Conservation (phyloP, 2,329 filamentous ascomycete genomes). For the Hymenoscyphus fraxineus region DNA sequence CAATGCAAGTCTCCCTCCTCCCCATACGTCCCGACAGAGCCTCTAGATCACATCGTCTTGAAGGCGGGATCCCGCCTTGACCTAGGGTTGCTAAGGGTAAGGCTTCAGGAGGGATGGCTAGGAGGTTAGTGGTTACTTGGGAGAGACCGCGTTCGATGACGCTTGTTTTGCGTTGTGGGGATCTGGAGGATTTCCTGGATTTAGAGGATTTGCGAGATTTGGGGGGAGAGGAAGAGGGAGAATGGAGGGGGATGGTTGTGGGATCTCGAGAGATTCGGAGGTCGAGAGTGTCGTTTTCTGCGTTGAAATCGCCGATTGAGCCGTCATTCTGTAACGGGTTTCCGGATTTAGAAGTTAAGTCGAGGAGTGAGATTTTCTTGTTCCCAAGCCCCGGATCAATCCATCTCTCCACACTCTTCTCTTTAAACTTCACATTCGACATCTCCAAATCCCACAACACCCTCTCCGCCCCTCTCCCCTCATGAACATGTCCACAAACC, state of each 20-base stretch:
- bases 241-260: not conserved
- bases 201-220: not conserved
- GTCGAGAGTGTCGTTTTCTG: not conserved
- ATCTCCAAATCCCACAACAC: constrained; percentile 55
- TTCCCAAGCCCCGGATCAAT: constrained; percentile 53
- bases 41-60: constrained; percentile 40
- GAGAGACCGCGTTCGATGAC: constrained; percentile 14
- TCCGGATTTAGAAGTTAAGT: constrained; percentile 50
- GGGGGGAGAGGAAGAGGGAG: not conserved
- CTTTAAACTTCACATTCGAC: constrained; percentile 42
- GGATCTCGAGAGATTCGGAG: not conserved
- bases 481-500: constrained; percentile 71
- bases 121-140: constrained; percentile 11
- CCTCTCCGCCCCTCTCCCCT: constrained; percentile 59
- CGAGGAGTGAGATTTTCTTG: constrained; percentile 59
- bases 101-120: constrained; percentile 17
- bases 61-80: constrained; percentile 41
- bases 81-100: constrained; percentile 33
- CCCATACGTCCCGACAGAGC: constrained; percentile 40
- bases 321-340: constrained; percentile 46
- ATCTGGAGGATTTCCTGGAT: not conserved
- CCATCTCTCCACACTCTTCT: constrained; percentile 48
- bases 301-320: constrained; percentile 12
- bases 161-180: not conserved
- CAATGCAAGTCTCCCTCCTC: constrained; percentile 64